Evolutionary conservation across 2,329 filamentous ascomycete species (phyloP).

Genomic region (Paramyrothecium roridum): DNA sequence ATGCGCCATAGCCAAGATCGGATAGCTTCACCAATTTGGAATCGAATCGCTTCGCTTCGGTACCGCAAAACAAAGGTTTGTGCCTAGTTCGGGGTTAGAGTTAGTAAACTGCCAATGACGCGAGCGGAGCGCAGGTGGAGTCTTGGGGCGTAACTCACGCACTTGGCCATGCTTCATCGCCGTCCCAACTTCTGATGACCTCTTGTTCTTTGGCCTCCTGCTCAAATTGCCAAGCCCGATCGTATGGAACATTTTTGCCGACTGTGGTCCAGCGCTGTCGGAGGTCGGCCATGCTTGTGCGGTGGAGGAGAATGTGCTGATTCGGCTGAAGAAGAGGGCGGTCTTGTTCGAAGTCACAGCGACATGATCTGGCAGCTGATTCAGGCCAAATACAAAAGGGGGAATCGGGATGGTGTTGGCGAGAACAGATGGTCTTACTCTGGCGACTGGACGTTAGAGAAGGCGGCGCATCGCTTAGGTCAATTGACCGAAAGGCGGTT

Average conservation of each 20-base stretch:
- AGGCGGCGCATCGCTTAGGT: no score
- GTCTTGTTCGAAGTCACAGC: background rate
- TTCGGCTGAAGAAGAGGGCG: background rate
- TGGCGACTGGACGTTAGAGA: no score
- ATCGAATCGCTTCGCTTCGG: constrained; percentile 31
- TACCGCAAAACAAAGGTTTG: constrained; percentile 23
- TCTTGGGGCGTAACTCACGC: constrained; percentile 19
- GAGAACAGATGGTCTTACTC: no score
- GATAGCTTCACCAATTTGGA: constrained; percentile 23
- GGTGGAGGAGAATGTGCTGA: background rate
- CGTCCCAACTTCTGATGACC: constrained; percentile 26
- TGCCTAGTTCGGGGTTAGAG: constrained; percentile 13
- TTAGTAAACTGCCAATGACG: no score
- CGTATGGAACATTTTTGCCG: constrained; percentile 19
- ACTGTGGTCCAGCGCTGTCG: constrained; percentile 28
- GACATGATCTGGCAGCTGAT: background rate
- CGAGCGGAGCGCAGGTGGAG: background rate
- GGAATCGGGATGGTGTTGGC: no score
- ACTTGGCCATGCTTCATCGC: constrained; percentile 28
- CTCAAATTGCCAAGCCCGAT: constrained; percentile 21
- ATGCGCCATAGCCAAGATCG: constrained; percentile 39
- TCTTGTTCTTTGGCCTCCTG: constrained; percentile 24
- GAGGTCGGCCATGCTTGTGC: constrained; percentile 23
- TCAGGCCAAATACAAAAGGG: no score
- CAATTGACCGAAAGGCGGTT: no score